Percentiles rank a stretch among this genome's conserved stretches.
Evolutionary conservation across 495 filamentous ascomycete genomes (phyloP).

Genomic region (Penicillium turbatum): DNA sequence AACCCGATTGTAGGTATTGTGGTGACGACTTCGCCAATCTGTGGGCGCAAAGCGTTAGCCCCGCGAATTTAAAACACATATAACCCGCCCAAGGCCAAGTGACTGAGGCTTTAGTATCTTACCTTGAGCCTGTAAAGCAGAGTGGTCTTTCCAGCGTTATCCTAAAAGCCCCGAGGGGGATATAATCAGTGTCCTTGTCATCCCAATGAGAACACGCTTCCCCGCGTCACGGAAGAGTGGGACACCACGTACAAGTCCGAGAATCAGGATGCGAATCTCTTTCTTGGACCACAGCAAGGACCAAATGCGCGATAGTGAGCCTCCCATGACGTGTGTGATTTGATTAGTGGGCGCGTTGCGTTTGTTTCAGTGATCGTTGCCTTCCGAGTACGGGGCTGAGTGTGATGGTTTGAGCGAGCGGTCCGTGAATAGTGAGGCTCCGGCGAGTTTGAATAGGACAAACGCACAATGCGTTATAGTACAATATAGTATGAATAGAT

Average conservation of each 20-base stretch:
- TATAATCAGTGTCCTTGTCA: conserved; percentile 14
- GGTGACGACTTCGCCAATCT: conserved; percentile 98
- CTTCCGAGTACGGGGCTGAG: conserved; percentile 3
- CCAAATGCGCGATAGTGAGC: conserved; percentile 68
- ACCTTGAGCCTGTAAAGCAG: conserved; percentile 95
- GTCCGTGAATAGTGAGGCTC: neutral
- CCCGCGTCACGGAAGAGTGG: neutral
- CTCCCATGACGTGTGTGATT: conserved; percentile 60
- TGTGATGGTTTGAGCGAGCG: neutral
- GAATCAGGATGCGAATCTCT: conserved; percentile 92
- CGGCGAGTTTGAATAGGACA: neutral
- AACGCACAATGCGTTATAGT: conserved; percentile 4
- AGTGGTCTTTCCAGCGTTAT: conserved; percentile 98
- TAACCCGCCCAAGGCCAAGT: neutral
- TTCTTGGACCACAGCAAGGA: conserved; percentile 87
- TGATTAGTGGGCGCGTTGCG: neutral
- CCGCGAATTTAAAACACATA: neutral
- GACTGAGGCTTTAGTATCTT: conserved; percentile 10
- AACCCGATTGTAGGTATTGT: conserved; percentile 99
- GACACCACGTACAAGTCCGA: conserved; percentile 71
- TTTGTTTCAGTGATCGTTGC: conserved; percentile 3
- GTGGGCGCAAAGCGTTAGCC: conserved; percentile 22
- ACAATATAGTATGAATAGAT: conserved; percentile 7
- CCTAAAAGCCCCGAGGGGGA: conserved; percentile 49
- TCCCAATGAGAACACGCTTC: neutral